Conservation (phyloP, 2,329 filamentous ascomycete genomes). For the Dendrostoma leiphaemia region DNA sequence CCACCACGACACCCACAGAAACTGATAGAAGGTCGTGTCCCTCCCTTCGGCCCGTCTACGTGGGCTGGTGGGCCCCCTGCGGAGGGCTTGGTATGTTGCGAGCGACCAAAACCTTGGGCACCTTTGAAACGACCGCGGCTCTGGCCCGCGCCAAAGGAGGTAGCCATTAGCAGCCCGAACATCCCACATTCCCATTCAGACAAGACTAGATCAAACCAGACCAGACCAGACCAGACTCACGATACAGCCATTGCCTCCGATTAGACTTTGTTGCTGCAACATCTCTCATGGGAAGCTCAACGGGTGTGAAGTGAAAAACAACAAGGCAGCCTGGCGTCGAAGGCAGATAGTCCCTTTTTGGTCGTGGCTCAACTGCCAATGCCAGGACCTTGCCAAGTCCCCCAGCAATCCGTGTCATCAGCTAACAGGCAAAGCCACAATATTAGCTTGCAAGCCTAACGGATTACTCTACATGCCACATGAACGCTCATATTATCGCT, state of each 20-base stretch:
- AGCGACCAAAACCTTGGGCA: background rate
- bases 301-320: no score
- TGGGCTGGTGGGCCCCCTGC: constrained; percentile 8
- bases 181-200: no score
- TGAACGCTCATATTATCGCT: background rate
- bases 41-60: background rate
- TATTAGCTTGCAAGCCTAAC: no score
- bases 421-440: background rate
- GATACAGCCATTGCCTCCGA: background rate
- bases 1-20: background rate
- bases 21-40: background rate
- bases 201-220: no score
- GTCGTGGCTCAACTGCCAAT: no score
- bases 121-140: constrained; percentile 1
- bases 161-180: background rate
- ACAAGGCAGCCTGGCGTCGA: background rate
- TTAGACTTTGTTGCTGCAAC: background rate
- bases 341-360: no score
- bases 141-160: background rate
- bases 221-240: background rate
- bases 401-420: no score
- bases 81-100: background rate
- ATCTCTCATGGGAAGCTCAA: no score
- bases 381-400: no score
- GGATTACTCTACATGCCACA: no score